Percentiles rank a stretch among this genome's conserved stretches.
Evolutionary conservation across 2,329 filamentous ascomycete species (phyloP).

Genomic region (Stemphylium lycopersici): DNA sequence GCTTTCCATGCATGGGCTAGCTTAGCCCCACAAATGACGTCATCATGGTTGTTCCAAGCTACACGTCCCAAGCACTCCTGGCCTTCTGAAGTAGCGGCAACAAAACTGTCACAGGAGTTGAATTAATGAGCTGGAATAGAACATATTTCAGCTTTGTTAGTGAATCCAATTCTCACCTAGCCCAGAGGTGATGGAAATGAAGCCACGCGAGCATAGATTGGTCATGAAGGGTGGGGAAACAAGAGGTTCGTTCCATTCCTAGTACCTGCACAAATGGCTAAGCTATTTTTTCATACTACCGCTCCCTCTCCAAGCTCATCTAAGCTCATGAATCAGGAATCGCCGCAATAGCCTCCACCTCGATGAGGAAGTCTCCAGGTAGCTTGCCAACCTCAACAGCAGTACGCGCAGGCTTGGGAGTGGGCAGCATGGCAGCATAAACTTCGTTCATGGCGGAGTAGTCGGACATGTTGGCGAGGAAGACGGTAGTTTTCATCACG

Average conservation of each 20-base stretch:
- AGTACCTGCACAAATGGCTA: too few relatives aligned
- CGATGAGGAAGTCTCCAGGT: constrained; percentile 38
- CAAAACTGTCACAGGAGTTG: too few relatives aligned
- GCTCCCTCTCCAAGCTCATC: too few relatives aligned
- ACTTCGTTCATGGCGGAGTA: constrained; percentile 44
- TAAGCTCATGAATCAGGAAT: constrained; percentile 29
- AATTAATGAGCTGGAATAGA: too few relatives aligned
- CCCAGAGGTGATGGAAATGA: too few relatives aligned
- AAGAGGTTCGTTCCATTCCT: too few relatives aligned
- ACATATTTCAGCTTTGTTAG: too few relatives aligned
- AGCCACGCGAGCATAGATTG: too few relatives aligned
- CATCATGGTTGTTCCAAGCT: too few relatives aligned
- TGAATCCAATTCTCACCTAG: too few relatives aligned
- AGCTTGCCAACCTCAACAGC: constrained; percentile 41
- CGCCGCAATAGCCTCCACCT: constrained; percentile 43
- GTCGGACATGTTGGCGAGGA: constrained; percentile 41
- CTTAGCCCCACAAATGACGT: neutral
- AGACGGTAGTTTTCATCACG: constrained; percentile 44
- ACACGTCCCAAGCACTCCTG: neutral
- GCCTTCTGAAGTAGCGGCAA: too few relatives aligned
- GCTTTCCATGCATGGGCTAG: neutral
- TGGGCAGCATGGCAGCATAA: constrained; percentile 38
- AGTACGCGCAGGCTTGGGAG: constrained; percentile 40
- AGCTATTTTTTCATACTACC: neutral
- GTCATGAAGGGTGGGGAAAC: too few relatives aligned